These are phyloP conservation scores for Colletotrichum trifolii DNA, from an alignment of 2,329 filamentous ascomycete species.

Conservation along the genomic window DNA sequence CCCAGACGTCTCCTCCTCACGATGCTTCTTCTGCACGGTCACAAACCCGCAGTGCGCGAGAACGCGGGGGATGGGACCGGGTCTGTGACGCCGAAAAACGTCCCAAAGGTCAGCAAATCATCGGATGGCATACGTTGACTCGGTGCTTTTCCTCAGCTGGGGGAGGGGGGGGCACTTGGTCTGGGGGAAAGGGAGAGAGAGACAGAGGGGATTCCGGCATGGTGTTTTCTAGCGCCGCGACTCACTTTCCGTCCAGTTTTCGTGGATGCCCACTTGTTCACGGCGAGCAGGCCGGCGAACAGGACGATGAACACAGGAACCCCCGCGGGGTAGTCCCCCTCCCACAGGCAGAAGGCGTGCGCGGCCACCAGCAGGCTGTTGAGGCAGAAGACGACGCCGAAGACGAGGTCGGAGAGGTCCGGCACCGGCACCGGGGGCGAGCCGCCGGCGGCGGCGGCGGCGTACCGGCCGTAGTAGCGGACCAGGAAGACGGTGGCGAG, in stretches of 20 bases:
- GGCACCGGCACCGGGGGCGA: constrained; percentile 8
- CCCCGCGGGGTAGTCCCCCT: constrained; percentile 34
- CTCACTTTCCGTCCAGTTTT: constrained; percentile 35
- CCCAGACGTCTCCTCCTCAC: constrained; percentile 15
- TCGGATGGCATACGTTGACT: constrained; percentile 12
- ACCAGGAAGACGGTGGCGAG: constrained; percentile 1
- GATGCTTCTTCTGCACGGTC: constrained; percentile 16
- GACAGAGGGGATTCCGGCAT: background rate
- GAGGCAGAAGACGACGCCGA: constrained; percentile 1
- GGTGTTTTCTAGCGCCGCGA: constrained; percentile 21
- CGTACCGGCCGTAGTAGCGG: constrained; percentile 17
- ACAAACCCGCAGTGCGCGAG: constrained; percentile 28
- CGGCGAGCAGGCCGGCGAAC: constrained; percentile 9
- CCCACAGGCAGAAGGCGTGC: constrained; percentile 24
- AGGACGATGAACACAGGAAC: constrained; percentile 19
- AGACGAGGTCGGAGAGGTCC: background rate
- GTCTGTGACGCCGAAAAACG: constrained; percentile 17
- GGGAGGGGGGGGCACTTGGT: no score
- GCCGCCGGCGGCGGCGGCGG: background rate
- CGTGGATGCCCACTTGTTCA: constrained; percentile 36
- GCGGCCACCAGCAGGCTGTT: constrained; percentile 5
- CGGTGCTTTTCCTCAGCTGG: no score
- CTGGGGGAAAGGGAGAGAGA: no score
- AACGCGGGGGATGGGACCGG: constrained; percentile 29
- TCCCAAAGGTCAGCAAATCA: constrained; percentile 18